Base-by-base conservation (phyloP, 805 yeast species). In the Tanozyma kutaoensis region DNA sequence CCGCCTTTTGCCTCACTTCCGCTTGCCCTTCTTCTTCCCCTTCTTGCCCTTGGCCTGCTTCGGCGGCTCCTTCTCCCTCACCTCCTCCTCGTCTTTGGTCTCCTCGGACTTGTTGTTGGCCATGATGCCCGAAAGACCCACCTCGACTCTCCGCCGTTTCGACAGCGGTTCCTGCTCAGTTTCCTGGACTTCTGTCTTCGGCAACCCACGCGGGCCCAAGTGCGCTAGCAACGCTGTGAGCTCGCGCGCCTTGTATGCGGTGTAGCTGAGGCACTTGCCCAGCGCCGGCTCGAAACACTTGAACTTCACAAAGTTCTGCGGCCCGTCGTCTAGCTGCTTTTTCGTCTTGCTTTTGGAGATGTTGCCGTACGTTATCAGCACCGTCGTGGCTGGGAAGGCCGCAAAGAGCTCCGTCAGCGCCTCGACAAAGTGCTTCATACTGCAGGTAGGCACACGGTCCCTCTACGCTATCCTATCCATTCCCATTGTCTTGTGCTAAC, bases 201-300 rank as follows among this genome's bases (percentile, higher is more conserved):
- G 24, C 12, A 74, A 76, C 4, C 75, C 75, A 28, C 62, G 55
- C 4, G 85, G 85, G 0, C 93, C 93, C 25, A 84, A 43, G 5
- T 80, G 77, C 26, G 80, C 68, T 45, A 80, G 53, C 14, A 84
- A 44, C 37, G 86, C 66, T 14, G 81, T 72, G 24, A 85, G 66
- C 47, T 84, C 93, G 45, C 82, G 81, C 25, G 64, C 52, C 37
- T 76, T 75, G 35, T 56, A 54, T 1, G 88, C 72, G 32, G 57
- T 60, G 44, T 62, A 70, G 33, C 61, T 64, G 48, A 74, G 66
- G 33, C 74, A 63, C 22, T 72, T 60, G 6, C 86, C 86, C 12
- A 71, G 56, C 12, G 54, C 62, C 3, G 85, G 66, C 43, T 81
- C 84, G 38, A 52, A 74, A 0, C 78, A 63, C 44, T 77, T 80